These are phyloP conservation scores for Hammondia hammondi DNA, from an alignment of 169 alveolate genomes.

Conservation along the genomic window DNA sequence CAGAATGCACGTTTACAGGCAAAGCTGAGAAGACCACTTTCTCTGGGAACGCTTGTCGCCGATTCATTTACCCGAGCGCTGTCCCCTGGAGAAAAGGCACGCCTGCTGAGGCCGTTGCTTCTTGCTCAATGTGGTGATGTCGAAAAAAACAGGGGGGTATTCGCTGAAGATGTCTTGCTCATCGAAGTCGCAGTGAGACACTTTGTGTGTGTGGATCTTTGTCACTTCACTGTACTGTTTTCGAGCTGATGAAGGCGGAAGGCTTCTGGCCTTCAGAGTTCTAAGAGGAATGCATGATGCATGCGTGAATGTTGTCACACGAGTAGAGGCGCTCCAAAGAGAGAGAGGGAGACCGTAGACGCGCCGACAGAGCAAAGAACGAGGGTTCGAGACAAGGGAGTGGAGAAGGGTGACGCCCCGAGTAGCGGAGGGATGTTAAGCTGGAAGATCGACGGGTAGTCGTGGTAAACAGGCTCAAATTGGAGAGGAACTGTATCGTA, in stretches of 20 bases:
- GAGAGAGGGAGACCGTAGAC: no score
- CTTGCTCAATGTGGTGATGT: background rate
- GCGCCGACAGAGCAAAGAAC: no score
- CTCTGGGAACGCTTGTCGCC: background rate
- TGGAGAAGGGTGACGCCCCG: background rate
- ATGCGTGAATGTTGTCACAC: no score
- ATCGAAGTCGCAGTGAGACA: no score
- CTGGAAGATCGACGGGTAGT: background rate
- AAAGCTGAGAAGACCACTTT: background rate
- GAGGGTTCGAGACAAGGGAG: no score
- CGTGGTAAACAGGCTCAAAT: conserved; percentile 34
- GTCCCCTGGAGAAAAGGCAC: background rate
- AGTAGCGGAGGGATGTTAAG: background rate
- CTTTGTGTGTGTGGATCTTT: no score
- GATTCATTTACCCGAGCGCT: background rate
- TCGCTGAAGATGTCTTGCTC: background rate
- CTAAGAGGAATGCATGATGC: no score
- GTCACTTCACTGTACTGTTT: no score
- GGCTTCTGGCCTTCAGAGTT: no score
- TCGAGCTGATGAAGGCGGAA: no score
- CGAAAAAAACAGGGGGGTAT: background rate
- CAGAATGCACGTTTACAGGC: no score
- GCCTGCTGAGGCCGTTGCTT: background rate
- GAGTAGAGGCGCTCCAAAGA: no score
- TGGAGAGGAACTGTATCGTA: conserved; percentile 51